A percentile compares a stretch with the other conserved stretches of the same genome.
These are phyloP conservation scores for Pachyrhizus erosus DNA, from an alignment of 306 rosid species.

Conservation along the genomic window DNA sequence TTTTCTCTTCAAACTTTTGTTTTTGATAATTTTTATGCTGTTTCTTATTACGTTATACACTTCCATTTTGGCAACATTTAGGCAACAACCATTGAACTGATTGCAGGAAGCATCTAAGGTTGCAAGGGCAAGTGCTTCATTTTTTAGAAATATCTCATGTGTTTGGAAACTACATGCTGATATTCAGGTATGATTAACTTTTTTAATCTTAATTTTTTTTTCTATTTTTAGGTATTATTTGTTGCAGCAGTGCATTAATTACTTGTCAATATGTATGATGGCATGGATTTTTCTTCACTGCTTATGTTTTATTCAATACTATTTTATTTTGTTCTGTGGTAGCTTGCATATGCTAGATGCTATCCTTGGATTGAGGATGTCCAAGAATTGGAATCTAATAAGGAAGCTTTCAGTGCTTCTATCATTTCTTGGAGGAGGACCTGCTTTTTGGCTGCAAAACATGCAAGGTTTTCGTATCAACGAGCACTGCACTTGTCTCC, in stretches of 20 bases:
- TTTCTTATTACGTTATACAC: constrained; percentile 23
- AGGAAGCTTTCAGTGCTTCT: constrained; percentile 73
- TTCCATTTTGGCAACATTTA: constrained; percentile 33
- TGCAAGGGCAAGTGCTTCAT: constrained; percentile 60
- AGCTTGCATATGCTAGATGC: constrained; percentile 89
- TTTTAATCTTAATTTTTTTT: background rate
- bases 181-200: constrained; percentile 70
- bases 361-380: constrained; percentile 85
- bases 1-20: constrained; percentile 36
- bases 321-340: constrained; percentile 41
- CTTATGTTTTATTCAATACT: constrained; percentile 32
- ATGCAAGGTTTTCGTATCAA: constrained; percentile 79
- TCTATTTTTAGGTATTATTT: constrained; percentile 15
- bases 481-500: constrained; percentile 89
- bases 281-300: constrained; percentile 19
- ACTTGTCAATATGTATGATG: constrained; percentile 2
- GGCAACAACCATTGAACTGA: constrained; percentile 40
- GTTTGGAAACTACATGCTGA: constrained; percentile 90
- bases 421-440: constrained; percentile 77
- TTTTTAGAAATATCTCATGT: constrained; percentile 72
- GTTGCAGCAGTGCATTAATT: constrained; percentile 7
- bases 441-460: constrained; percentile 66
- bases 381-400: constrained; percentile 57
- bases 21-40: constrained; percentile 5
- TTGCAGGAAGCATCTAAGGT: constrained; percentile 85